Base-by-base conservation (phyloP, 1,139 yeast species). In the Debaryomycetaceae sp. region DNA sequence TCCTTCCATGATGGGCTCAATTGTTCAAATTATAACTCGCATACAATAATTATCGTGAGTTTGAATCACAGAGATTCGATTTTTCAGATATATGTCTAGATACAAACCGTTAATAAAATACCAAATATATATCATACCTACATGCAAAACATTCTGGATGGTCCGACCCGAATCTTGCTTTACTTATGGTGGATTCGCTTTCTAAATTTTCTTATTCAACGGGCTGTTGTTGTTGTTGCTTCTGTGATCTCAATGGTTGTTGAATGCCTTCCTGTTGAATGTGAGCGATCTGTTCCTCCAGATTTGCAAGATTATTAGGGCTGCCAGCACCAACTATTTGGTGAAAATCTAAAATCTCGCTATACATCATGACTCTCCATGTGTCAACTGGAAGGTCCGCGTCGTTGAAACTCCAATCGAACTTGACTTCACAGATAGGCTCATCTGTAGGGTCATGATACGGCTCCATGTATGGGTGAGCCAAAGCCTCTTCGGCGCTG, bases 331-430 rank as follows among this genome's bases (percentile, higher is more conserved):
- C 75, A 42, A 80, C 87, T 45, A 82, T 84, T 61, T 86, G 89
- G 68, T 93, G 99, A 77, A 91, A 93, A 65, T 91, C 98, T 54
- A 93, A 75, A 51, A 93, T 93, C 68, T 93, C 99, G 42, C 96
- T 86, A 68, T 93, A 93, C 97, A 93, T 93, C 99, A 93, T 93
- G 27, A 91, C 97, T 69, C 96, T 83, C 99, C 99, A 93, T 9
- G 97, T 89, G 60, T 93, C 98, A 22, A 93, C 95, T 1, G 99
- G 98, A 57, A 93, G 76, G 66, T 93, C 99, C 0, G 97, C 98
- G 59, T 95, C 98, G 64, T 93, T 93, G 67, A 93, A 93, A 59
- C 95, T 86, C 99, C 99, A 93, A 68, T 93, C 99, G 58, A 93
- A 93, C 64, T 87, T 87, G 52, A 85, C 87, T 43, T 85, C 90